A percentile compares a stretch with the other conserved stretches of the same genome.
Evolutionary conservation across 305 asterid genomes (phyloP).

Genomic region (Fraxinus greggii): DNA sequence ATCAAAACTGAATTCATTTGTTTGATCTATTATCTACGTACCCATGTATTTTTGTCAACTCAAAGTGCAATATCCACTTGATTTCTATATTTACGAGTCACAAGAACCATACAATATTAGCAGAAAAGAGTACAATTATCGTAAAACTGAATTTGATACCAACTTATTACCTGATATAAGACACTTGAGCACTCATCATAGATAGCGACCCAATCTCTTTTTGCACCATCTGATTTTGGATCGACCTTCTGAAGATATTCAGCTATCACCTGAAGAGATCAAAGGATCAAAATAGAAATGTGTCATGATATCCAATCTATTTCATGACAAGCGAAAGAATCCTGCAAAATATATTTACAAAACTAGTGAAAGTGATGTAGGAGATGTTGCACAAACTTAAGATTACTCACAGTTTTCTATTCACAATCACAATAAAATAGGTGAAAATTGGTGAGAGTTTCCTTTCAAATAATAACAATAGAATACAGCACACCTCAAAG

Average conservation of each 20-base stretch:
- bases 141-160: not conserved
- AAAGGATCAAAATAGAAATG: conserved; percentile 15
- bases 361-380: conserved; percentile 2
- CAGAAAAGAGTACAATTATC: not conserved
- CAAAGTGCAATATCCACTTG: not conserved
- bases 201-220: conserved; percentile 98
- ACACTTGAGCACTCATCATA: conserved; percentile 95
- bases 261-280: conserved; percentile 75
- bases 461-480: not conserved
- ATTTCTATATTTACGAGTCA: not conserved
- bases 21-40: not conserved
- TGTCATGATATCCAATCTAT: conserved; percentile 4
- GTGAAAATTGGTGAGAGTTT: not conserved
- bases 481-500: not conserved
- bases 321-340: not conserved
- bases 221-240: conserved; percentile 98
- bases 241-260: conserved; percentile 93
- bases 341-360: not conserved
- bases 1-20: not conserved
- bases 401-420: not conserved
- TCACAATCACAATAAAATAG: not conserved
- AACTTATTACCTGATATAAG: conserved; percentile 63
- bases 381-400: not conserved
- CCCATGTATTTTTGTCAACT: not conserved
- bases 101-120: not conserved